A percentile compares a stretch with the other conserved stretches of the same genome.
Conservation (phyloP, 2,329 filamentous ascomycete species). For the Colletotrichum sp. region DNA sequence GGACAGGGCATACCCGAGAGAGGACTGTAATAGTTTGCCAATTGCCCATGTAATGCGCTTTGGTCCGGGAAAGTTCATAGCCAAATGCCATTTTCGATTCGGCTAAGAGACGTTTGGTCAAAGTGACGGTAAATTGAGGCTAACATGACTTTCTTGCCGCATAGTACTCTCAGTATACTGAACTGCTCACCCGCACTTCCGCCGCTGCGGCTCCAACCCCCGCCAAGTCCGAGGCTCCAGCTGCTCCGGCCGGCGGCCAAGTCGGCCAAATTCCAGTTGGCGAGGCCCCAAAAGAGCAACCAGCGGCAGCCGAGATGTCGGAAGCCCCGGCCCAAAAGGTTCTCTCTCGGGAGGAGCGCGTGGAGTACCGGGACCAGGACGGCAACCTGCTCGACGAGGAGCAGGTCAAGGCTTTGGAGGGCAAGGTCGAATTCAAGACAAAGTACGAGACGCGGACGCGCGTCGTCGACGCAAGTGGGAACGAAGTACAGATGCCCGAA, state of each 20-base stretch:
- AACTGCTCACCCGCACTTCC: conserved; percentile 1
- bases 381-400: conserved; percentile 87
- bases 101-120: background rate
- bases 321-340: conserved; percentile 56
- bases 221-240: conserved; percentile 10
- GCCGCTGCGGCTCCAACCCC: conserved; percentile 2
- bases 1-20: conserved; percentile 37
- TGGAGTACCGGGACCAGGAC: conserved; percentile 95
- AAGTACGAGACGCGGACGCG: conserved; percentile 94
- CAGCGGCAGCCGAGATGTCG: conserved; percentile 44
- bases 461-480: conserved; percentile 79
- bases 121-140: background rate
- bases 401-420: conserved; percentile 82
- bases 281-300: conserved; percentile 28
- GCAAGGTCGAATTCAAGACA: conserved; percentile 95
- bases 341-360: conserved; percentile 72
- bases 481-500: conserved; percentile 66
- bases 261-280: conserved; percentile 29
- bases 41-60: background rate
- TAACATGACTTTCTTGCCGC: background rate
- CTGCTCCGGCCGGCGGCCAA: conserved; percentile 14
- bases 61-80: background rate
- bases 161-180: conserved; percentile 20
- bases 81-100: conserved; percentile 12
- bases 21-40: conserved; percentile 1